These are phyloP conservation scores for Cryptococcus sp. DNA, from an alignment of 1,284 basidiomycete genomes.

Conservation along the genomic window DNA sequence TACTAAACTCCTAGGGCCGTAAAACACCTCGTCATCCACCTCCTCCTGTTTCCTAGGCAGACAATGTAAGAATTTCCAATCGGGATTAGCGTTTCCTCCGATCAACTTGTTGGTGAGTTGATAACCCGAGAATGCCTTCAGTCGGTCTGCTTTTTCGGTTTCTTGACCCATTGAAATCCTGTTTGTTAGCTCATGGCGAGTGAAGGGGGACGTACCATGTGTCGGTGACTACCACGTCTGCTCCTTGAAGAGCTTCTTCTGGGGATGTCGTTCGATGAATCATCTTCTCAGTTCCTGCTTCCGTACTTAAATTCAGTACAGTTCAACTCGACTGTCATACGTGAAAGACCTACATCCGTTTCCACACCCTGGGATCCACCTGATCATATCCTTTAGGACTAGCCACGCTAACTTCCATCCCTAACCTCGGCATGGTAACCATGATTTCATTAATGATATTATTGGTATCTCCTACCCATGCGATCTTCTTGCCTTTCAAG, in stretches of 20 bases:
- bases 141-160: slow-evolving; percentile 81
- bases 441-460: slow-evolving; percentile 98
- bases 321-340: not conserved
- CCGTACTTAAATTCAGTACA: slow-evolving; percentile 25
- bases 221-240: slow-evolving; percentile 92
- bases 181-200: not conserved
- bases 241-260: slow-evolving; percentile 76
- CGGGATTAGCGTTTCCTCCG: slow-evolving; percentile 72
- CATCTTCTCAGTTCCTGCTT: slow-evolving; percentile 36
- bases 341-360: slow-evolving; percentile 54
- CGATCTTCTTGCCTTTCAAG: slow-evolving; percentile 63
- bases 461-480: slow-evolving; percentile 92
- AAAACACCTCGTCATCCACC: slow-evolving; percentile 83
- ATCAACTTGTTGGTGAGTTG: slow-evolving; percentile 88
- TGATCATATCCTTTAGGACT: slow-evolving; percentile 61
- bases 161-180: slow-evolving; percentile 99
- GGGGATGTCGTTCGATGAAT: slow-evolving; percentile 54
- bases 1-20: slow-evolving; percentile 49
- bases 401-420: slow-evolving; percentile 80
- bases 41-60: slow-evolving; percentile 88
- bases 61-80: slow-evolving; percentile 97
- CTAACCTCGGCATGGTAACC: slow-evolving; percentile 85
- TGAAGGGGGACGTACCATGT: slow-evolving; percentile 64
- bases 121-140: slow-evolving; percentile 85
- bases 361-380: slow-evolving; percentile 75